Base-by-base conservation (phyloP, 1,284 basidiomycete genomes). In the Anthracocystis walkeri region DNA sequence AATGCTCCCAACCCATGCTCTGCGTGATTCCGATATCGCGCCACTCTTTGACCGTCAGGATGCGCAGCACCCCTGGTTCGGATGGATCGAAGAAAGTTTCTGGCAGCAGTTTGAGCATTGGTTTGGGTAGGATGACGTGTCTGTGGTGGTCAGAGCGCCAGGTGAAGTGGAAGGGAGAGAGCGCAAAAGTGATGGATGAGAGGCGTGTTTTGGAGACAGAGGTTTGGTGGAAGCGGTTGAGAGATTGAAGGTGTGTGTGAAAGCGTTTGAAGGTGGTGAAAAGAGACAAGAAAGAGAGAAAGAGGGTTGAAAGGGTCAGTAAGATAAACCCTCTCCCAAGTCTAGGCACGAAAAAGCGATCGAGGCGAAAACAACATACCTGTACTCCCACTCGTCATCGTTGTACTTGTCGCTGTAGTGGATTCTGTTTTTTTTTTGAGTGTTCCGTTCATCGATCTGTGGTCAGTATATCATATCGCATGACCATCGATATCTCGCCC, bases 1-100 rank as follows among this genome's bases (percentile, higher is more conserved):
- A 97, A 82, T 97, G 95, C 84, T 95, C 93, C 95, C 95, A 98
- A 11, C 95, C 95, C 53, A 96, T 87, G 86, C 93, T 95, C 86
- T 97, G 95, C 33, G 92, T 94, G 82, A 97, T 97, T 12, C 95
- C 95, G 67, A 98, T 95, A 0, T 93, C 92, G 83, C 95, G 89
- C 95, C 95, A 98, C 86, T 98, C 95, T 45, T 89, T 86, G 85
- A 97, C 95, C 4, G 89, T 87, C 58, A 97, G 87, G 58, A 97
- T 90, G 8, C 95, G 90, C 64, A 97, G 88, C 6, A 92, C 90
- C 7, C 93, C 92, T 31, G 90, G 88, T 72, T 93, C 90, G 78
- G 95, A 91, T 2, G 86, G 86, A 41, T 89, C 87, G 79, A 90
- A 92, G 76, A 87, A 88, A 49, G 54, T 58, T 54, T 84, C 76